These are phyloP conservation scores for Elongisporangium undulatum DNA, from an alignment of 352 stramenopile genomes.

Conservation along the genomic window DNA sequence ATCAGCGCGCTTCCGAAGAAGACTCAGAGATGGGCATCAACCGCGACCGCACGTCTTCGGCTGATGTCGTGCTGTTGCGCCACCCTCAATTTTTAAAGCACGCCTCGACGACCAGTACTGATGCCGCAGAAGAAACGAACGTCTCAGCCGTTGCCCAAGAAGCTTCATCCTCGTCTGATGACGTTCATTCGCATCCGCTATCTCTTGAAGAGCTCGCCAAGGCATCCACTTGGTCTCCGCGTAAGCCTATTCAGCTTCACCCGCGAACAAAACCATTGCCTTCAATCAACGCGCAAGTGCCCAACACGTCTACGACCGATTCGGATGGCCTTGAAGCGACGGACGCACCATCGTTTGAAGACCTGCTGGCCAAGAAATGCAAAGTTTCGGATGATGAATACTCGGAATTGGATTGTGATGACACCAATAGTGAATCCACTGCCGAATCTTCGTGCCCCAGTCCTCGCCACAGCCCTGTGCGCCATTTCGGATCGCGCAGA, in stretches of 20 bases:
- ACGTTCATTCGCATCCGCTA: background rate
- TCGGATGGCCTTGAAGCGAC: background rate
- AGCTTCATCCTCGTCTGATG: background rate
- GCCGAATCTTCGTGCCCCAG: slow-evolving; percentile 70
- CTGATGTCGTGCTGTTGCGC: background rate
- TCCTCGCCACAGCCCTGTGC: slow-evolving; percentile 37
- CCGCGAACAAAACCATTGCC: background rate
- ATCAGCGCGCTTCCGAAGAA: background rate
- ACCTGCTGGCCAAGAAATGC: slow-evolving; percentile 1
- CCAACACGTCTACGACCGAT: background rate
- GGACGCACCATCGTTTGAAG: background rate
- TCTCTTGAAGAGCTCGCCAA: background rate
- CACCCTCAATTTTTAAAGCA: background rate
- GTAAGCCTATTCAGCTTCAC: background rate
- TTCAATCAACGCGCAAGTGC: background rate
- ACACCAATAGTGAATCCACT: slow-evolving; percentile 72
- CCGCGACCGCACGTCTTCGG: background rate
- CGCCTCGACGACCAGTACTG: background rate
- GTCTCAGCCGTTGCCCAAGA: background rate
- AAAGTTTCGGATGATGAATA: slow-evolving; percentile 40
- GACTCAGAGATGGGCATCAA: background rate
- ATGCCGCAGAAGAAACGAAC: background rate
- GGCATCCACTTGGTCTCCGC: background rate
- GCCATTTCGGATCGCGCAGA: background rate
- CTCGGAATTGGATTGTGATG: slow-evolving; percentile 57